A percentile compares a stretch with the other conserved stretches of the same genome.
These are phyloP conservation scores for Phytophthora ohioensis DNA, from an alignment of 352 stramenopile genomes.

Conservation along the genomic window DNA sequence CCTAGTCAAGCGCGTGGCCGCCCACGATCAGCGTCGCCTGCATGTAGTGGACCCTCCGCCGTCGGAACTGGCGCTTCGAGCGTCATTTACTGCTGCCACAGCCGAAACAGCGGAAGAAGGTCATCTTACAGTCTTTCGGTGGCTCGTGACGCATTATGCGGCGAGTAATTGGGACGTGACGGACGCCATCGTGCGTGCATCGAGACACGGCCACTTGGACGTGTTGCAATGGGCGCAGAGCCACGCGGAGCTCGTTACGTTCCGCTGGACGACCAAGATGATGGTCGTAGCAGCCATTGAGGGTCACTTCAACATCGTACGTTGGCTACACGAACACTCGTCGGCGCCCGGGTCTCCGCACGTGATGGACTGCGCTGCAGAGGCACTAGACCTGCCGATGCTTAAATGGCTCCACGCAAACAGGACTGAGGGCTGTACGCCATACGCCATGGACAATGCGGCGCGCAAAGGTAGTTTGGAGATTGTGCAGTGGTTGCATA, in stretches of 20 bases:
- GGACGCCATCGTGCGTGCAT: conserved; percentile 38
- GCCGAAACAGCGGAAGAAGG: conserved; percentile 31
- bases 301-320: conserved; percentile 51
- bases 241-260: conserved; percentile 15
- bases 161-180: conserved; percentile 31
- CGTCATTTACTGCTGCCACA: conserved; percentile 27
- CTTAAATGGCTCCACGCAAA: conserved; percentile 50
- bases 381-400: conserved; percentile 42
- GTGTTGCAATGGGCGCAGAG: conserved; percentile 36
- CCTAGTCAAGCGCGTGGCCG: conserved; percentile 38
- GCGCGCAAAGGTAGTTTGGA: conserved; percentile 41
- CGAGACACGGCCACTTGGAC: conserved; percentile 34
- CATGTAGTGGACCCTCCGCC: conserved; percentile 22
- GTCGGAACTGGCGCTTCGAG: conserved; percentile 21
- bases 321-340: conserved; percentile 43
- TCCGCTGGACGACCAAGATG: conserved; percentile 49
- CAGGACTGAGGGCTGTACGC: conserved; percentile 45
- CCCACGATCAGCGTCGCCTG: conserved; percentile 29
- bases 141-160: conserved; percentile 38
- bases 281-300: conserved; percentile 51
- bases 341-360: conserved; percentile 38
- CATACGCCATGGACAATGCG: conserved; percentile 47
- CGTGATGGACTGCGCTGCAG: conserved; percentile 50
- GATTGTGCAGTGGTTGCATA: conserved; percentile 46
- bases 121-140: conserved; percentile 33